A percentile compares a stretch with the other conserved stretches of the same genome.
phyloP scores from a whole-genome alignment of 2,329 filamentous ascomycete genomes.

The Fusarium tricinctum region DNA sequence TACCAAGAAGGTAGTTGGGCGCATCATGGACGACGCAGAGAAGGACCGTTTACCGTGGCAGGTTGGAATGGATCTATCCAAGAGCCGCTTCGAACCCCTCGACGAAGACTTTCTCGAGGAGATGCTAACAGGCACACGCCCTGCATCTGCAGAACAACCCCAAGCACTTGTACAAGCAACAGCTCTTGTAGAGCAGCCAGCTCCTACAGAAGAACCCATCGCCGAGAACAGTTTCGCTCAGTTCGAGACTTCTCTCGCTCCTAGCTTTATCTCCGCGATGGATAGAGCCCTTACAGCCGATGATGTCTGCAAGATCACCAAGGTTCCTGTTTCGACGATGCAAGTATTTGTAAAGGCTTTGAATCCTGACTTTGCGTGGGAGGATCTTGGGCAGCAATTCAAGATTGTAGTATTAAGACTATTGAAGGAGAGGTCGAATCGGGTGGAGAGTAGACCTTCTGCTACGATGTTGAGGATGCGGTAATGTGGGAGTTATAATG shows the following conservation, averaged over 20 bases:
- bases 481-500: not conserved
- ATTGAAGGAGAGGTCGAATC: not conserved
- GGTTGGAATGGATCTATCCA: constrained; percentile 8
- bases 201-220: accelerated
- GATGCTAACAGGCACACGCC: not conserved
- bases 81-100: constrained; percentile 4
- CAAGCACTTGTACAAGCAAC: not conserved
- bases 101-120: constrained; percentile 12
- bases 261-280: constrained; percentile 5
- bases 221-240: not conserved
- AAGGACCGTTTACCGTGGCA: constrained; percentile 15
- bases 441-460: constrained; percentile 11
- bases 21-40: constrained; percentile 17
- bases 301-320: constrained; percentile 13
- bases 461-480: not conserved
- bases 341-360: constrained; percentile 1
- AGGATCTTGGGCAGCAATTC: constrained; percentile 7
- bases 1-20: constrained; percentile 3
- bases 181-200: not conserved
- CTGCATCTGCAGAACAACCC: not conserved
- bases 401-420: constrained; percentile 15
- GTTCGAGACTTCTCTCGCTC: constrained; percentile 9
- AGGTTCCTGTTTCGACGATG: constrained; percentile 5
- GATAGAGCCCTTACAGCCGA: not conserved
- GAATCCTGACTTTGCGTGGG: constrained; percentile 16